Percentiles rank a stretch among this genome's conserved stretches.
These are phyloP conservation scores for Alternaria arbusti DNA, from an alignment of 2,329 filamentous ascomycete genomes.

Conservation along the genomic window DNA sequence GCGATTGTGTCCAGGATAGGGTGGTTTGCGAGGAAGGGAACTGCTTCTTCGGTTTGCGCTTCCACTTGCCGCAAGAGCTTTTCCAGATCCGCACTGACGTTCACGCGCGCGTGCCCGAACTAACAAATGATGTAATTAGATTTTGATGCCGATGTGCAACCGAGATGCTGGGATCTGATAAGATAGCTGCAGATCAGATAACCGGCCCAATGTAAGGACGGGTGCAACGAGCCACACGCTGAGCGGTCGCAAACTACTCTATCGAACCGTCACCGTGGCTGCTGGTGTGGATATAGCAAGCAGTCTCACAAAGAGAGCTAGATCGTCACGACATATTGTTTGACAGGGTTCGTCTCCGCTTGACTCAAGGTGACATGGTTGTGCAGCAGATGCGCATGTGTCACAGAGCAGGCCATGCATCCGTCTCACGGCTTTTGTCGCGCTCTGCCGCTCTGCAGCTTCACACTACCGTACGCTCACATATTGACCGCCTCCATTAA, in stretches of 20 bases:
- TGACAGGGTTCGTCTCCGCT: not conserved
- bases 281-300: not conserved
- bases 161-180: conserved; percentile 3
- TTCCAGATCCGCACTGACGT: conserved; percentile 15
- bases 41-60: conserved; percentile 3
- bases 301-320: not conserved
- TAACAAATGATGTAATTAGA: conserved; percentile 15
- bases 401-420: not conserved
- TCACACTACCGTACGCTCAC: not conserved
- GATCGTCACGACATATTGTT: not conserved
- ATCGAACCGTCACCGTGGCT: not conserved
- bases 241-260: not conserved
- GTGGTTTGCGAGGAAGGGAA: conserved; percentile 2
- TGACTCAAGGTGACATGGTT: conserved; percentile 7
- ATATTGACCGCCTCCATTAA: not conserved
- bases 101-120: conserved; percentile 10
- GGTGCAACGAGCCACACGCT: not conserved
- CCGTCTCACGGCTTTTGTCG: not conserved
- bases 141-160: not conserved
- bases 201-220: not conserved
- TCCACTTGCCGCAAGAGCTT: conserved; percentile 13
- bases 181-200: not conserved
- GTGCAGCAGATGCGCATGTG: not conserved
- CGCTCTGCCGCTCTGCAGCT: not conserved
- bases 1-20: not conserved